Conservation (phyloP, 208 protist genomes). For the Trypanosoma caninum region DNA sequence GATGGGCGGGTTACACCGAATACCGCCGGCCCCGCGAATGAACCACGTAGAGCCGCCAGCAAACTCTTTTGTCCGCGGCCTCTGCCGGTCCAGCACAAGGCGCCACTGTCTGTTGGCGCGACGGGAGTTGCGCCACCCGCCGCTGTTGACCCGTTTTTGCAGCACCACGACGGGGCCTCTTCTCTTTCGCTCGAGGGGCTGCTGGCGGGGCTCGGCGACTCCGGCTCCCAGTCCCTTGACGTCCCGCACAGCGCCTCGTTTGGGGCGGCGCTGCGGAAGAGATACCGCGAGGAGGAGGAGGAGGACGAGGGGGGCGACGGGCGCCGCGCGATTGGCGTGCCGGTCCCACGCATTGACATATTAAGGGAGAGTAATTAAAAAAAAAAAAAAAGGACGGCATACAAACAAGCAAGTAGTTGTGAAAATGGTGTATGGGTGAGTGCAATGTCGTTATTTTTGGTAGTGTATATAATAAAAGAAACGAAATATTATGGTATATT, state of each 20-base stretch:
- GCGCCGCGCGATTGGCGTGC: background rate
- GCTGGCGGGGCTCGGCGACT: conserved; percentile 42
- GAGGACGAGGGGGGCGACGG: conserved; percentile 31
- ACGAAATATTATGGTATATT: too few relatives aligned
- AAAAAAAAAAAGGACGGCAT: background rate
- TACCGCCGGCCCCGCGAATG: background rate
- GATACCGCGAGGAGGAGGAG: conserved; percentile 73
- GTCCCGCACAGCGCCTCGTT: conserved; percentile 47
- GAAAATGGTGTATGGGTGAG: background rate
- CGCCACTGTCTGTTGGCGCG: background rate
- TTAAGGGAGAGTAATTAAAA: background rate
- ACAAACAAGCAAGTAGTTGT: background rate
- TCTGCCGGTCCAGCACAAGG: background rate
- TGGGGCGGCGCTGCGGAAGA: conserved; percentile 73
- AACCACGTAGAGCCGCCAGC: background rate
- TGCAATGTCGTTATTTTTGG: too few relatives aligned
- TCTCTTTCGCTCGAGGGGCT: conserved; percentile 44
- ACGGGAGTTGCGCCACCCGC: background rate
- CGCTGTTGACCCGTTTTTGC: conserved; percentile 12
- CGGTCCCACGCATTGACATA: background rate
- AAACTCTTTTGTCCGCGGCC: conserved; percentile 11
- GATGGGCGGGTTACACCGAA: background rate
- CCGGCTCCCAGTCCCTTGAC: conserved; percentile 15
- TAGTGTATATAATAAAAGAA: too few relatives aligned
- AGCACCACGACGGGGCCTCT: background rate